A percentile compares a stretch with the other conserved stretches of the same genome.
Evolutionary conservation across 2,329 filamentous ascomycete genomes (phyloP).

Genomic region (Aureobasidium sp.): DNA sequence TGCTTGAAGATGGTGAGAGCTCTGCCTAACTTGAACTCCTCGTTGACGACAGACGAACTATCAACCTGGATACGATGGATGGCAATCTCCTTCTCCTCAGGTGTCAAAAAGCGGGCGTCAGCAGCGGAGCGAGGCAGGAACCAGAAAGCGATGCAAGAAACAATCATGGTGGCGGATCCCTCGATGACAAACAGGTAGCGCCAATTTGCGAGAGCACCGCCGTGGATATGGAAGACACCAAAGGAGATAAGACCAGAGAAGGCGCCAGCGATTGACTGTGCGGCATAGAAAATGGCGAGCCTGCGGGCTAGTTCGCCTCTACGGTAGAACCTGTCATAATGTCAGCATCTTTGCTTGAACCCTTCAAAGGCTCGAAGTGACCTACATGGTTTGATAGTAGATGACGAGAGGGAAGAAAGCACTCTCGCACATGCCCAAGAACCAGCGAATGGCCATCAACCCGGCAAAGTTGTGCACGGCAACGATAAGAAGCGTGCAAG

Average conservation of each 20-base stretch:
- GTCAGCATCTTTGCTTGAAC: not conserved
- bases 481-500: constrained; percentile 52
- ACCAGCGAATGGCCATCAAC: constrained; percentile 59
- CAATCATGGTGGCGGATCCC: constrained; percentile 48
- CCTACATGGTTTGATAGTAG: constrained; percentile 43
- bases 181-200: constrained; percentile 58
- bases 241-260: constrained; percentile 53
- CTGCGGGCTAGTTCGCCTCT: constrained; percentile 62
- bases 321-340: constrained; percentile 51
- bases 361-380: not conserved
- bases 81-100: constrained; percentile 59
- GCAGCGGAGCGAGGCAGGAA: constrained; percentile 59
- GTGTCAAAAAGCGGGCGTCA: constrained; percentile 55
- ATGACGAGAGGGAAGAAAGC: constrained; percentile 64
- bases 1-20: constrained; percentile 46
- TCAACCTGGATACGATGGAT: constrained; percentile 69
- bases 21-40: constrained; percentile 44
- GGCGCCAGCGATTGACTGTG: constrained; percentile 62
- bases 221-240: constrained; percentile 51
- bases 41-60: constrained; percentile 55
- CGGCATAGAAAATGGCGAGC: constrained; percentile 67
- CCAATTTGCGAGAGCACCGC: constrained; percentile 46
- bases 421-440: constrained; percentile 55
- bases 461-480: constrained; percentile 53
- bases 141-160: constrained; percentile 55